Base-by-base conservation (phyloP, 345 rosid genomes). In the Adansonia digitata region DNA sequence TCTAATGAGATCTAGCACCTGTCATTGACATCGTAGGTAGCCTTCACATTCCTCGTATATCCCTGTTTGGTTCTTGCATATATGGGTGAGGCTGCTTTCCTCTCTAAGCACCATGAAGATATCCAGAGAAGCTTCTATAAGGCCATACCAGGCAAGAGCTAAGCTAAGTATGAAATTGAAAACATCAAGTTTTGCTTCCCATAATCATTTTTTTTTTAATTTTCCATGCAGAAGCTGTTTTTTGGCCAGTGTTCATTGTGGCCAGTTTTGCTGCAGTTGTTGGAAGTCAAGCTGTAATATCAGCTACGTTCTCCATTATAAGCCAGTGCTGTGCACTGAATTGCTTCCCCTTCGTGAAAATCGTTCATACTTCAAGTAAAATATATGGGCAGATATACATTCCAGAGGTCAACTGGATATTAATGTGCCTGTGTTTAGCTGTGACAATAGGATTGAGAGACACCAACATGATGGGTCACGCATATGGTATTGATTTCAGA, bases 81-180 rank as follows among this genome's bases (percentile, higher is more conserved):
- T 74, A 91, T 90, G 98, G 98, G 98, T 0, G 92, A 92, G 82
- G 97, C 97, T 59, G 97, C 98, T 6, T 92, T 84, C 71, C 86
- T 92, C 73, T 90, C 98, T 22, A 88, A 85, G 67, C 86, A 94
- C 68, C 88, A 86, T 78, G 91, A 89, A 77, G 88, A 88, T 22
- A 83, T 88, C 72, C 87, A 91, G 72, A 81, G 86, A 78, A 94
- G 97, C 89, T 94, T 94, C 83, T 89, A 89, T 74, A 87, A 85
- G 45, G 94, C 98, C 42, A 88, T 94, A 82, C 98, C 98, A 61
- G 97, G 98, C 83, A 85, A 85, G 86, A 31, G 27, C 51, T 69
- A 64, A 29, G 46, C 11, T 27, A 31, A 65, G 1, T 48, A 70
- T 7, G 14, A 3, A 70, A 5, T 48, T 37, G 29, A 26, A 51